phyloP scores from a whole-genome alignment of 441 rosid genomes.

The Erysimum cheiri region DNA sequence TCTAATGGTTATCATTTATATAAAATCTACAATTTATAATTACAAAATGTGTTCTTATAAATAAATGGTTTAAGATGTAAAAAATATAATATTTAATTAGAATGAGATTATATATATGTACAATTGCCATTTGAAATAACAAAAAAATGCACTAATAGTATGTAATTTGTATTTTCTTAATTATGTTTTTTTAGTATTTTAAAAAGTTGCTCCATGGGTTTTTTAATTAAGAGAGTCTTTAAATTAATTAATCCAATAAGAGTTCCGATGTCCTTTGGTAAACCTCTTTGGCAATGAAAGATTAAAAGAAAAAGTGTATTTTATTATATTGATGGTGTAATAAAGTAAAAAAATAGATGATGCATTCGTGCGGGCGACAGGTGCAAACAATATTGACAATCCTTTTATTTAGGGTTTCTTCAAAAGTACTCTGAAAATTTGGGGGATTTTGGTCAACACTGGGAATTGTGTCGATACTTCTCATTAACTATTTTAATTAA shows the following conservation, averaged over 20 bases:
- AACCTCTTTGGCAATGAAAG: neutral
- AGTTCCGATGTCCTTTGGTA: neutral
- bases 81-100: too few species aligned
- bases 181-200: too few species aligned
- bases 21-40: too few species aligned
- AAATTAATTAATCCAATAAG: neutral
- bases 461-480: constrained; percentile 50
- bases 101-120: too few species aligned
- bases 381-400: constrained; percentile 20
- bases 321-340: neutral
- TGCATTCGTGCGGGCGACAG: constrained; percentile 46
- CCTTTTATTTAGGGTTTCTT: constrained; percentile 39
- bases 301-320: neutral
- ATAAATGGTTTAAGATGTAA: too few species aligned
- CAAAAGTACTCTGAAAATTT: constrained; percentile 42
- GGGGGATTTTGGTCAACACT: constrained; percentile 53
- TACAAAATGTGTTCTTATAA: too few species aligned
- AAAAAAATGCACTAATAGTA: too few species aligned
- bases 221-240: neutral
- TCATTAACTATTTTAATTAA: constrained; percentile 33
- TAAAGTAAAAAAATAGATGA: neutral
- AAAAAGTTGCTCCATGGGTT: neutral
- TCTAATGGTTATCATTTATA: too few species aligned
- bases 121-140: too few species aligned
- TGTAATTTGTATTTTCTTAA: too few species aligned